Evolutionary conservation across 305 asterid genomes (phyloP).

Genomic region (Solanum hybrid): DNA sequence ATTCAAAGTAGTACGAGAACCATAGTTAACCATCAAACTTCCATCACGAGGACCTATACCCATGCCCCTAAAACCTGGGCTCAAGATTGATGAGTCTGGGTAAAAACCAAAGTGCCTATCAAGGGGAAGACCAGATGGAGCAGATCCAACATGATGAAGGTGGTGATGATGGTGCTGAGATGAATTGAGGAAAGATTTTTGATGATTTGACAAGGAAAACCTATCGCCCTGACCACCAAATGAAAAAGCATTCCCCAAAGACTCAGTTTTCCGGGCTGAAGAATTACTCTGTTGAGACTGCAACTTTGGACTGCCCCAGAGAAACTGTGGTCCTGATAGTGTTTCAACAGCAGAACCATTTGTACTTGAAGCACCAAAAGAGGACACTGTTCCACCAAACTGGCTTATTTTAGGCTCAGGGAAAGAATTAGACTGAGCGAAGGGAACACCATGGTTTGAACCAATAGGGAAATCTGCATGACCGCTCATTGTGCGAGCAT

Average conservation of each 20-base stretch:
- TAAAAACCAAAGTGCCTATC: constrained; percentile 30
- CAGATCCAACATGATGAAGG: constrained; percentile 49
- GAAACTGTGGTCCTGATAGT: constrained; percentile 34
- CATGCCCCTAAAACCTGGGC: constrained; percentile 20
- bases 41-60: constrained; percentile 21
- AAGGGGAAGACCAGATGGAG: constrained; percentile 49
- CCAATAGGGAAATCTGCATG: constrained; percentile 17
- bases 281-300: constrained; percentile 24
- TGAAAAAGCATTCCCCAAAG: constrained; percentile 22
- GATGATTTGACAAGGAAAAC: constrained; percentile 26
- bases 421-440: constrained; percentile 38
- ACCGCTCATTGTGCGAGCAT: constrained; percentile 14
- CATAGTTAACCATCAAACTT: constrained; percentile 23
- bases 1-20: constrained; percentile 16
- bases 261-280: constrained; percentile 21
- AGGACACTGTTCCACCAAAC: constrained; percentile 25
- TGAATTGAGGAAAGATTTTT: constrained; percentile 21
- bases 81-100: constrained; percentile 32
- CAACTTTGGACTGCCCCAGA: constrained; percentile 47
- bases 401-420: constrained; percentile 35
- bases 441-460: constrained; percentile 16
- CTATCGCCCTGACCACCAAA: constrained; percentile 20
- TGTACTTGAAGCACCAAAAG: constrained; percentile 37
- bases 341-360: constrained; percentile 31
- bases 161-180: constrained; percentile 21